A percentile compares a stretch with the other conserved stretches of the same genome.
Conservation (phyloP, 2,329 filamentous ascomycete genomes). For the Juglanconis juglandina region DNA sequence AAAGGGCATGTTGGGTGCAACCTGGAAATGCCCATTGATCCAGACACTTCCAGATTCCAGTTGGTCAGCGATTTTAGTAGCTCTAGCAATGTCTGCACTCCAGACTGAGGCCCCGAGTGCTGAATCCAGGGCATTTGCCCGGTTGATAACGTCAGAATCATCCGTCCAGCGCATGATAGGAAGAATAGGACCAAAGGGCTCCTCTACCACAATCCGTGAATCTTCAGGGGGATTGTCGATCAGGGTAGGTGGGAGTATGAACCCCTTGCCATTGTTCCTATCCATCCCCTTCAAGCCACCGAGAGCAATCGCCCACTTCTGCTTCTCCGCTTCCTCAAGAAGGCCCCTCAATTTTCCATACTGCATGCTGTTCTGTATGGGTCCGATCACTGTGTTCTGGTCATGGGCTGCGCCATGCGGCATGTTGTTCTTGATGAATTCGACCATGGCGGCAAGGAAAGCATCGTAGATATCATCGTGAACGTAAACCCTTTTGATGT, state of each 20-base stretch:
- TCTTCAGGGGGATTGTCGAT: slow-evolving; percentile 56
- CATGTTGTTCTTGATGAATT: slow-evolving; percentile 34
- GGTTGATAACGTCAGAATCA: slow-evolving; percentile 41
- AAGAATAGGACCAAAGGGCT: slow-evolving; percentile 46
- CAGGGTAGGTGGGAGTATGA: slow-evolving; percentile 56
- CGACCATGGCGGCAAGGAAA: slow-evolving; percentile 44
- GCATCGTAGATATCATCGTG: slow-evolving; percentile 47
- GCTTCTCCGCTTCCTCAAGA: slow-evolving; percentile 44
- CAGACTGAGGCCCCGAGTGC: slow-evolving; percentile 54
- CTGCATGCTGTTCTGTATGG: slow-evolving; percentile 59
- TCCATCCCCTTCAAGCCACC: slow-evolving; percentile 36
- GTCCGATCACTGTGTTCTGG: slow-evolving; percentile 43
- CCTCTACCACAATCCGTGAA: slow-evolving; percentile 52
- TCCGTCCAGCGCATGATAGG: slow-evolving; percentile 41
- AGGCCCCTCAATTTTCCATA: slow-evolving; percentile 51
- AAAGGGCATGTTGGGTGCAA: slow-evolving; percentile 37
- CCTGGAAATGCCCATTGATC: slow-evolving; percentile 44
- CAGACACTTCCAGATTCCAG: slow-evolving; percentile 53
- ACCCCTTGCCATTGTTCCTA: slow-evolving; percentile 37
- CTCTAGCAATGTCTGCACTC: slow-evolving; percentile 43
- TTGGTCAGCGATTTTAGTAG: slow-evolving; percentile 40
- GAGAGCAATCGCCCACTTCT: slow-evolving; percentile 43
- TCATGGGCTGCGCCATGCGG: slow-evolving; percentile 42
- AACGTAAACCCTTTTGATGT: slow-evolving; percentile 48
- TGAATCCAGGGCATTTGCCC: slow-evolving; percentile 45